These are phyloP conservation scores for Elaeagnus macrophylla DNA, from an alignment of 306 rosid genomes.

Conservation along the genomic window DNA sequence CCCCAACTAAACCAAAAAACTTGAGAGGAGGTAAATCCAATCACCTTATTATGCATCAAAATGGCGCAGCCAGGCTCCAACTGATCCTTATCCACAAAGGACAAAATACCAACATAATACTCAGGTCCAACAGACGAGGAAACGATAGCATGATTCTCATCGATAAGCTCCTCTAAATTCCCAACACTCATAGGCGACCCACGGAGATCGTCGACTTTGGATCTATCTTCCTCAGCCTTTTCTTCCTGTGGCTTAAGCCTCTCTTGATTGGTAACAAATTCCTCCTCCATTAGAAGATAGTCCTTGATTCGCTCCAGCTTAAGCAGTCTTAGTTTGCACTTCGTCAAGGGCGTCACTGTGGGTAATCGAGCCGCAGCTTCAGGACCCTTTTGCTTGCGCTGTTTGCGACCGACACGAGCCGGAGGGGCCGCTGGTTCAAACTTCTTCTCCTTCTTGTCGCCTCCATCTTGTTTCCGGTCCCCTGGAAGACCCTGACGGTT, in stretches of 20 bases:
- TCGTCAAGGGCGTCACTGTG: slow-evolving; percentile 67
- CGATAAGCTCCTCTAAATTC: slow-evolving; percentile 81
- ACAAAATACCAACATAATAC: slow-evolving; percentile 82
- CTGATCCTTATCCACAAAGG: slow-evolving; percentile 95
- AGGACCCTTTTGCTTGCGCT: slow-evolving; percentile 85
- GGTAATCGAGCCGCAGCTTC: slow-evolving; percentile 87
- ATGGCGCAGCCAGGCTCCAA: slow-evolving; percentile 95
- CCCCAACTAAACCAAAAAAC: neutral
- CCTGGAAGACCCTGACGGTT: slow-evolving; percentile 77
- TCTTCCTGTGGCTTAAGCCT: slow-evolving; percentile 93
- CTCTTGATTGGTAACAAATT: slow-evolving; percentile 89
- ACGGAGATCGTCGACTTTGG: slow-evolving; percentile 92
- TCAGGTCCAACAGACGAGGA: slow-evolving; percentile 97
- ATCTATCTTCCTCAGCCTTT: slow-evolving; percentile 96
- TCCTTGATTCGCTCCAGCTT: slow-evolving; percentile 91
- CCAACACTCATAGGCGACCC: slow-evolving; percentile 99
- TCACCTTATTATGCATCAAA: slow-evolving; percentile 94
- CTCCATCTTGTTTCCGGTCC: slow-evolving; percentile 64
- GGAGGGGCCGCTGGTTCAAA: slow-evolving; percentile 95
- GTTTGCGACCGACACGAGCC: slow-evolving; percentile 80
- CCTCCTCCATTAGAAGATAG: slow-evolving; percentile 88
- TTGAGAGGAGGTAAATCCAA: slow-evolving; percentile 11
- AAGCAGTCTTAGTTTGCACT: slow-evolving; percentile 75
- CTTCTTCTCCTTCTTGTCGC: slow-evolving; percentile 85
- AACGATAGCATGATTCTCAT: slow-evolving; percentile 93